phyloP scores from a whole-genome alignment of 495 filamentous ascomycete genomes.

The Penicillium herquei region DNA sequence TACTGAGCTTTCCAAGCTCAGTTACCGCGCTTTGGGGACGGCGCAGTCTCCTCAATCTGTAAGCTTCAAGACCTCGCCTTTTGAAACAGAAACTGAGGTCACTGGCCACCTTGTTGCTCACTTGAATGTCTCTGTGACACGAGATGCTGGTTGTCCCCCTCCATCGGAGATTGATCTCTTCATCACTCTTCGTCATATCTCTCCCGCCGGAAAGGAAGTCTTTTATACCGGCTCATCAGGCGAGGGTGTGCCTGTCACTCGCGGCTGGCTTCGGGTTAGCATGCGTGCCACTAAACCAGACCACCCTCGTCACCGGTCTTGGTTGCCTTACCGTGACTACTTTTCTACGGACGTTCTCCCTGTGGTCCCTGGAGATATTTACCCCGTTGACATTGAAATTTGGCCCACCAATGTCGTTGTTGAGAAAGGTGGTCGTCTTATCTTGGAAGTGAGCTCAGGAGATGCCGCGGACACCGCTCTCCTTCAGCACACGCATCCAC shows the following conservation, averaged over 20 bases:
- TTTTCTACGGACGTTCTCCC: constrained; percentile 52
- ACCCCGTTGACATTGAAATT: constrained; percentile 62
- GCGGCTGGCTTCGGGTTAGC: constrained; percentile 49
- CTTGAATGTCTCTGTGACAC: constrained; percentile 56
- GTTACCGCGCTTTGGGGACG: constrained; percentile 30
- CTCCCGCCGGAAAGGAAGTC: constrained; percentile 53
- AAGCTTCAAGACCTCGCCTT: constrained; percentile 53
- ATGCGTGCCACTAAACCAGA: constrained; percentile 50
- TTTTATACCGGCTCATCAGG: constrained; percentile 57
- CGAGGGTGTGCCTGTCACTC: constrained; percentile 40
- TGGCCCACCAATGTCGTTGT: constrained; percentile 72
- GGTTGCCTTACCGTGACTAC: constrained; percentile 61
- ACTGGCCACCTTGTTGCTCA: constrained; percentile 64
- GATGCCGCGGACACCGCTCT: constrained; percentile 62
- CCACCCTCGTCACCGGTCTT: constrained; percentile 47
- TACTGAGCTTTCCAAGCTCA: constrained; percentile 52
- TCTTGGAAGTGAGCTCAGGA: constrained; percentile 54
- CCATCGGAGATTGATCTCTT: constrained; percentile 64
- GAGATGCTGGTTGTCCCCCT: constrained; percentile 23
- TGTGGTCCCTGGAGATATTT: constrained; percentile 55
- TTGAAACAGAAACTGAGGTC: constrained; percentile 59
- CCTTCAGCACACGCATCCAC: constrained; percentile 51
- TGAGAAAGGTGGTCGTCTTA: constrained; percentile 26
- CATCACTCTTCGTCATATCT: constrained; percentile 59
- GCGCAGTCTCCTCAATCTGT: constrained; percentile 14